Base-by-base conservation (phyloP, 352 stramenopile genomes). In the Stephanocyclus meneghinianus region DNA sequence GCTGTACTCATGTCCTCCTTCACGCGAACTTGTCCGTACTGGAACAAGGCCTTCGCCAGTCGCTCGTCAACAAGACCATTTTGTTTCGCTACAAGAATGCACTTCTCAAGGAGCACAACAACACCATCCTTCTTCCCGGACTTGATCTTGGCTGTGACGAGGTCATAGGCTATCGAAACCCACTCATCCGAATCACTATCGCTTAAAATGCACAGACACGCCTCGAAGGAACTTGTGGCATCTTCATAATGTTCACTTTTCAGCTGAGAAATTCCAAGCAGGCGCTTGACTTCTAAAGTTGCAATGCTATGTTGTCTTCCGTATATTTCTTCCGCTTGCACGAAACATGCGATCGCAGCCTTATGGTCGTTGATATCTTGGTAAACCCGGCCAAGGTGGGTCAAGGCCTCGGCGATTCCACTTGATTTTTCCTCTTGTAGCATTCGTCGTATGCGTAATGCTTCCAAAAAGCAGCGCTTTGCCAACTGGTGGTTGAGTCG, bases 281-380 rank as follows among this genome's bases (percentile, higher is more conserved):
- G 57, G 32, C 70, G 71, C 37, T 40, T 79, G 26, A 70, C 68
- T 61, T 80, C 48, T 18, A 62, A 71, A 16, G 44, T 65, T 51
- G 80, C 50, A 10, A 68, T 42, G 21, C 53, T 56, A 61, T 78
- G 73, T 50, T 44, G 32, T 63, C 77, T 59, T 21, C 59, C 40
- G 50, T 79, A 83, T 71, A 87, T 84, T 30, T 62, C 37, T 64
- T 83, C 73, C 16, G 79, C 76, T n/a, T 89, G 80, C 32, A 79
- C 26, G 45, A 84, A 87, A 26, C 68, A 75, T 26, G 55, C 45
- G 18, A 87, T 77, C 9, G 83, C 61, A 47, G 78, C 74, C 29
- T 47, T 18, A 59, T 83, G 45, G 55, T 85, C 61, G 18, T 64
- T 21, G 45, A 60, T 64, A 18, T 7, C 42, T 59, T 80, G 62